phyloP scores from a whole-genome alignment of 257 asterid genomes.

The Plectranthus barbatus region DNA sequence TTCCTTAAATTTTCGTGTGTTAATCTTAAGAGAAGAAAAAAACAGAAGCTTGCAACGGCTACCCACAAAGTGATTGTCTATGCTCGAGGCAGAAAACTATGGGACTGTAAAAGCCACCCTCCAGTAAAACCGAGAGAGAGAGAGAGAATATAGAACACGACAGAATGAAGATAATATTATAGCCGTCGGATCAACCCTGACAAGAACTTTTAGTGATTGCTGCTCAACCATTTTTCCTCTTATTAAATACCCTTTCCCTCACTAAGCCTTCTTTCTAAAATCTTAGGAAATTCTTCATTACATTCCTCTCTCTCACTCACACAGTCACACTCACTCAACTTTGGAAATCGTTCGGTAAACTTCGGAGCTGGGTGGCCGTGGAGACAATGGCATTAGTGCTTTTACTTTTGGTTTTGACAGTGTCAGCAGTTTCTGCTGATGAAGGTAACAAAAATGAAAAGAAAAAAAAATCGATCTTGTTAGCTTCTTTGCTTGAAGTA shows the following conservation, averaged over 20 bases:
- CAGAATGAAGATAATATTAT: conserved; percentile 27
- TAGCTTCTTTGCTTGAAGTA: not conserved
- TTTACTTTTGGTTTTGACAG: conserved; percentile 37
- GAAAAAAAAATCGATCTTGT: not conserved
- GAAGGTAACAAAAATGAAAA: conserved; percentile 46
- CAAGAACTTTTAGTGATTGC: conserved; percentile 35
- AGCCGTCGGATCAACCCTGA: conserved; percentile 63
- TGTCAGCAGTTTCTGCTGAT: conserved; percentile 64
- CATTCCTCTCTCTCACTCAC: not conserved
- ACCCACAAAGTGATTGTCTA: conserved; percentile 43
- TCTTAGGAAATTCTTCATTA: conserved; percentile 5
- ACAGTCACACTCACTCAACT: no score
- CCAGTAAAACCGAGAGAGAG: conserved; percentile 10
- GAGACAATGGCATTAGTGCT: conserved; percentile 29
- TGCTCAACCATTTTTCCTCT: conserved; percentile 18
- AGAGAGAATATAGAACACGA: conserved; percentile 10
- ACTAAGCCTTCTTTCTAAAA: conserved; percentile 13
- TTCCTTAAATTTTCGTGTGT: no score
- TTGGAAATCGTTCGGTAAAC: no score
- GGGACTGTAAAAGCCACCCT: conserved; percentile 23
- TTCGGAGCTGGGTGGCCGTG: not conserved
- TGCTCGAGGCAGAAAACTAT: conserved; percentile 22
- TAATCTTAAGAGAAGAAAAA: conserved; percentile 1
- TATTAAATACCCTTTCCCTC: conserved; percentile 31
- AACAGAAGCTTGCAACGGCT: conserved; percentile 45